These are phyloP conservation scores for Xerocomellus amylosporus DNA, from an alignment of 768 basidiomycete species.

Conservation along the genomic window DNA sequence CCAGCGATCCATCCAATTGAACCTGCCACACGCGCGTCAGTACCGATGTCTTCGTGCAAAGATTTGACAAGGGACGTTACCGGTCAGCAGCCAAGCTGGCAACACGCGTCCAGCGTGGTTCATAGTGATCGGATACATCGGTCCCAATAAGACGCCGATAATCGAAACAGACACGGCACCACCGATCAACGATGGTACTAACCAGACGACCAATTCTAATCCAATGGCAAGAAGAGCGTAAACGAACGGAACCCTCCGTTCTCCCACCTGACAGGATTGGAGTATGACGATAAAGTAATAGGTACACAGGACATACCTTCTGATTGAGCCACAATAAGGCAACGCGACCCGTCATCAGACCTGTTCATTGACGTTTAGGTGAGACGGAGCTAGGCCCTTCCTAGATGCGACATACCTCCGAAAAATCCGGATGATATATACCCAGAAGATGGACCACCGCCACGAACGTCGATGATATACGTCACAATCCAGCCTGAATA, in stretches of 20 bases:
- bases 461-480: conserved; percentile 44
- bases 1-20: conserved; percentile 69
- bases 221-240: conserved; percentile 53
- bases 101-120: too few relatives aligned
- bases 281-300: background rate
- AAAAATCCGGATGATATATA: conserved; percentile 58
- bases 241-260: conserved; percentile 50
- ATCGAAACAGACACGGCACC: too few relatives aligned
- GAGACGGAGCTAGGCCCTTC: background rate
- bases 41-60: background rate
- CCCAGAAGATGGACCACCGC: conserved; percentile 45
- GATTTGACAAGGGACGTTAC: conserved; percentile 11
- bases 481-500: conserved; percentile 68
- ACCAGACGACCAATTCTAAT: conserved; percentile 57
- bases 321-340: conserved; percentile 54
- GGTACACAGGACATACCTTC: conserved; percentile 34
- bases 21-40: conserved; percentile 27
- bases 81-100: conserved; percentile 64
- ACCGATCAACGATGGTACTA: conserved; percentile 50
- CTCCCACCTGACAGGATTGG: conserved; percentile 42
- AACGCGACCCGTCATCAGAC: conserved; percentile 55
- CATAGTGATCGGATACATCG: too few relatives aligned
- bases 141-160: too few relatives aligned
- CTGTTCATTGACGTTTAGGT: conserved; percentile 29
- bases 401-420: conserved; percentile 39